phyloP scores from a whole-genome alignment of 441 rosid genomes.

The Corymbia citriodora region DNA sequence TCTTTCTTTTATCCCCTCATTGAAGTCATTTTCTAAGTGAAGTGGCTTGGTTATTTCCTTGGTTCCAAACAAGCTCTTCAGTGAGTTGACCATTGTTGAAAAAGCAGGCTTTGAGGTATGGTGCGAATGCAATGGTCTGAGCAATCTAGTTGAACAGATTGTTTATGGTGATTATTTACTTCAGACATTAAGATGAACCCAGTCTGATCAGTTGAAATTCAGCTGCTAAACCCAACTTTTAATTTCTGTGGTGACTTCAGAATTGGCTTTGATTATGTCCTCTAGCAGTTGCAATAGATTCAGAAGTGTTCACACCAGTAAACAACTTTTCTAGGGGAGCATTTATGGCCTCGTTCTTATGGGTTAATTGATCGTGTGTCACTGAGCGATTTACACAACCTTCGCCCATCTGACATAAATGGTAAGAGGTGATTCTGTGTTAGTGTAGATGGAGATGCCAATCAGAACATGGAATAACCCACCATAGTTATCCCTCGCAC shows the following conservation, averaged over 20 bases:
- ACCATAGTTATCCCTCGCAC: neutral
- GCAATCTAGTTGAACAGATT: neutral
- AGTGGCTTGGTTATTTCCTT: neutral
- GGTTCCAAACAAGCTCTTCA: neutral
- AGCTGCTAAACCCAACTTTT: neutral
- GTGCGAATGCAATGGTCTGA: neutral
- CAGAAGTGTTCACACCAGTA: neutral
- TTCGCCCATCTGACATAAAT: neutral
- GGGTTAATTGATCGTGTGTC: neutral
- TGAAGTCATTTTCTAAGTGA: neutral
- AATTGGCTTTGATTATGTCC: neutral
- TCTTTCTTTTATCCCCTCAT: neutral
- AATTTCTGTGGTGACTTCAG: neutral
- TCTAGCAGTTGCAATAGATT: neutral
- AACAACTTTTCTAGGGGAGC: neutral
- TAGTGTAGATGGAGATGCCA: neutral
- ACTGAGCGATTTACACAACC: neutral
- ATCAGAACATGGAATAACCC: neutral
- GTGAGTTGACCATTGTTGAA: neutral
- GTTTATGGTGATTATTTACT: neutral
- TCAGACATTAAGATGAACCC: neutral
- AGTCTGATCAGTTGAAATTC: neutral
- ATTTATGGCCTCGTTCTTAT: constrained; percentile 1
- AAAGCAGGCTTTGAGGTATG: neutral
- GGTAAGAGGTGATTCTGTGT: neutral